Evolutionary conservation across 805 yeast species (phyloP).

Genomic region (Candida silvicultrix): DNA sequence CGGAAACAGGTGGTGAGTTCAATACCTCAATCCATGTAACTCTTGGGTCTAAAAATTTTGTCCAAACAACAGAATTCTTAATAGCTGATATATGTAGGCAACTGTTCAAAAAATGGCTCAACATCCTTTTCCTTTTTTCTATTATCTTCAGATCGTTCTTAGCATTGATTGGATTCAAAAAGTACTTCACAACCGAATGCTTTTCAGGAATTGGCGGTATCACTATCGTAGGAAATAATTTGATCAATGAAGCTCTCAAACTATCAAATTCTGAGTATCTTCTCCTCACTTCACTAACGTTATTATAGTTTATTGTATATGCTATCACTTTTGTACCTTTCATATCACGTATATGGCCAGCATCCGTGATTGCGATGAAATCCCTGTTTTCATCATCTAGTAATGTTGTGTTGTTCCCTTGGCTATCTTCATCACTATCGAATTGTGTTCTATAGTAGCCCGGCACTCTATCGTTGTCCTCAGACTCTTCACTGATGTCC

Average conservation of each 20-base stretch:
- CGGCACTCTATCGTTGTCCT: not conserved
- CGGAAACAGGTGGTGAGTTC: slow-evolving; percentile 45
- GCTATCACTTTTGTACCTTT: slow-evolving; percentile 59
- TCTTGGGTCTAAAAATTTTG: slow-evolving; percentile 79
- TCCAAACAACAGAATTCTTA: slow-evolving; percentile 53
- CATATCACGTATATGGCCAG: slow-evolving; percentile 66
- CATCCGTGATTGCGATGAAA: slow-evolving; percentile 49
- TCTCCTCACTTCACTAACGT: slow-evolving; percentile 53
- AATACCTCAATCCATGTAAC: slow-evolving; percentile 78
- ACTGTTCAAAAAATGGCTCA: slow-evolving; percentile 70
- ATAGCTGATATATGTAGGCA: slow-evolving; percentile 57
- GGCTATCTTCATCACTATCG: not conserved
- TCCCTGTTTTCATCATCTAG: not conserved
- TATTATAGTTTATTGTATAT: slow-evolving; percentile 59
- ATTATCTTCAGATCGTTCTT: slow-evolving; percentile 39
- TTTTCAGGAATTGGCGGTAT: slow-evolving; percentile 95
- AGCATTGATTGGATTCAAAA: slow-evolving; percentile 36
- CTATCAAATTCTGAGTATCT: slow-evolving; percentile 91
- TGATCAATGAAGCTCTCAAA: slow-evolving; percentile 59
- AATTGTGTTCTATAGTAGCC: not conserved
- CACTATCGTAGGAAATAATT: slow-evolving; percentile 72
- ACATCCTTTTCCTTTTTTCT: slow-evolving; percentile 68
- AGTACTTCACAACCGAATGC: slow-evolving; percentile 50
- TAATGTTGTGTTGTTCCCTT: not conserved
- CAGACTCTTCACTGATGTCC: not conserved